Evolutionary conservation across 1,284 basidiomycete genomes (phyloP).

Genomic region (Acaromyces ingoldii): DNA sequence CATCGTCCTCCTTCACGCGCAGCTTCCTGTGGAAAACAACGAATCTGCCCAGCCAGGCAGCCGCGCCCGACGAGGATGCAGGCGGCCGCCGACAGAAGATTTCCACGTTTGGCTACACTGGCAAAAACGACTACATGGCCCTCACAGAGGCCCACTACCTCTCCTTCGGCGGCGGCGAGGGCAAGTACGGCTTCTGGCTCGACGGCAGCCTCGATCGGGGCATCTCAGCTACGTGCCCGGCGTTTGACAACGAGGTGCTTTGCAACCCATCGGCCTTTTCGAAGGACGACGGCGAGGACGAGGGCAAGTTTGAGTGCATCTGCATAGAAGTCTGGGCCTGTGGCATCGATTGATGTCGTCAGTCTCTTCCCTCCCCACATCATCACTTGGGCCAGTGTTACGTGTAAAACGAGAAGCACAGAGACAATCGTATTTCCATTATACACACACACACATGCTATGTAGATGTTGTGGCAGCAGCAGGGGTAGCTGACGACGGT

Average conservation of each 20-base stretch:
- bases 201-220: constrained; percentile 76
- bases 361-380: background rate
- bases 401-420: too few relatives aligned
- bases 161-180: constrained; percentile 43
- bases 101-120: constrained; percentile 75
- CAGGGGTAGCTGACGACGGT: background rate
- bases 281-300: constrained; percentile 55
- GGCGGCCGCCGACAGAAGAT: too few relatives aligned
- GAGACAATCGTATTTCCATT: too few relatives aligned
- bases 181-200: constrained; percentile 69
- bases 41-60: too few relatives aligned
- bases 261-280: constrained; percentile 53
- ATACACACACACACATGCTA: too few relatives aligned
- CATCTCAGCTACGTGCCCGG: constrained; percentile 74
- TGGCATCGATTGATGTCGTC: constrained; percentile 55
- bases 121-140: constrained; percentile 82
- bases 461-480: too few relatives aligned
- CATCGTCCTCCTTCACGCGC: background rate
- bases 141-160: constrained; percentile 62
- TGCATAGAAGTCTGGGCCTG: constrained; percentile 76
- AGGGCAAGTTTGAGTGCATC: constrained; percentile 71
- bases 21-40: constrained; percentile 23
- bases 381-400: background rate
- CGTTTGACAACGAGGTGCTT: constrained; percentile 80
- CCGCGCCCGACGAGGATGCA: too few relatives aligned